Evolutionary conservation across 495 filamentous ascomycete genomes (phyloP), one percentile per base, ranked within the genome.

Genomic region (Tuber brumale): DNA sequence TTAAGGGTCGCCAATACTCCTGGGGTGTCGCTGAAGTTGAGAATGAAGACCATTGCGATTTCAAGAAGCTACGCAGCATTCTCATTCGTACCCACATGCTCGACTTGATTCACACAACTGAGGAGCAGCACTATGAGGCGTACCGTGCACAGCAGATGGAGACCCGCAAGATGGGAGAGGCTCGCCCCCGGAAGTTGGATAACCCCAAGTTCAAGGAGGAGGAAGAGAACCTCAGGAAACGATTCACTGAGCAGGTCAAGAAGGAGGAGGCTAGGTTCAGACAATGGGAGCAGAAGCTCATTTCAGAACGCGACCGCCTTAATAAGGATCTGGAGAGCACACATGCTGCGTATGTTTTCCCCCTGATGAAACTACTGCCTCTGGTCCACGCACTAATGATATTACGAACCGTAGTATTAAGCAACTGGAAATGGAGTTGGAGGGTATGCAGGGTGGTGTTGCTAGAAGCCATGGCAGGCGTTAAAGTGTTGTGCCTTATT

Each of bases 121-220:
- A 99, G 87, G 95, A 99, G 87, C 90, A 92, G 80, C 95, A 99
- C 88, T 99, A 99, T 87, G 95, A 99, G 85, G 95, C 93, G 72
- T 99, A 99, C 87, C 94, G 95, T 80, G 95, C 96, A 46, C 93
- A 95, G 85, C 95, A 99, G 85, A 99, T 99, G 95, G 95, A 99
- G 90, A 99, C 95, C 72, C 90, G 95, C 85, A 99, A 99, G 86
- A 98, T 98, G 80, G 95, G 95, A 85, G 95, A 99, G 88, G 95
- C 95, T 69, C 90, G 95, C 73, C 95, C 95, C 78, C 88, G 94
- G 85, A 99, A 99, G 88, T 89, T 99, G 77, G 95, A 99, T 88
- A 99, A 99, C 88, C 95, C 95, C 85, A 98, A 98, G 89, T 99
- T 98, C 90, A 99, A 99, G 89, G 95, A 99, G 85, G 95, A 99